A percentile compares a stretch with the other conserved stretches of the same genome.
Conservation (phyloP, 768 basidiomycete species). For the Boletus pseudopeckii region DNA sequence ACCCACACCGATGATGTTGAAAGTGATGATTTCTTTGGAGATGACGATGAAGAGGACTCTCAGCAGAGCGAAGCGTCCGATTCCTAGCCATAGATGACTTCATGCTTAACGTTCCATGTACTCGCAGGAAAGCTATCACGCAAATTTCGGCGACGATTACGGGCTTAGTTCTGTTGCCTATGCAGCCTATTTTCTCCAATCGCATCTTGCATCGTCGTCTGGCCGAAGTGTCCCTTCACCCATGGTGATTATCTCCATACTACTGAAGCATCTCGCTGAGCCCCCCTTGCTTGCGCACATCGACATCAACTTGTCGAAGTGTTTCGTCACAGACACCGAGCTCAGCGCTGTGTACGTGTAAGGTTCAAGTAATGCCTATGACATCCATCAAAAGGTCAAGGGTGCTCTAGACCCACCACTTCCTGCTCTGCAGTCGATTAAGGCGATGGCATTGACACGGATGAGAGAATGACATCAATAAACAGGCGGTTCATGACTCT, state of each 20-base stretch:
- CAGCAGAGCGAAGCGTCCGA: constrained; percentile 16
- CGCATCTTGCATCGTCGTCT: too few species aligned
- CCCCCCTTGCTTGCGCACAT: background rate
- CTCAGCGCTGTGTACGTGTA: too few species aligned
- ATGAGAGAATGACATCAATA: too few species aligned
- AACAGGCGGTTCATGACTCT: too few species aligned
- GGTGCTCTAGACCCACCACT: too few species aligned
- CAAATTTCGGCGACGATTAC: background rate
- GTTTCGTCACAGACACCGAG: background rate
- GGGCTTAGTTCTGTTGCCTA: background rate
- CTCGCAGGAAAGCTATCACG: constrained; percentile 54
- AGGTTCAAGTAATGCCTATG: too few species aligned
- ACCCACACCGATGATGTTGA: constrained; percentile 11
- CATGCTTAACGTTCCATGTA: constrained; percentile 41
- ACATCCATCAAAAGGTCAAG: too few species aligned
- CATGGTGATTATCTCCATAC: background rate
- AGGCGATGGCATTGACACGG: too few species aligned
- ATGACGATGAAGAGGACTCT: constrained; percentile 21
- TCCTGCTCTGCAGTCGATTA: too few species aligned
- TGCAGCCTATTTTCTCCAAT: background rate
- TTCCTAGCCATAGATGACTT: constrained; percentile 1
- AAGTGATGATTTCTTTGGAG: constrained; percentile 30
- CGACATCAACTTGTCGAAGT: background rate
- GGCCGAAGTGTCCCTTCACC: background rate
- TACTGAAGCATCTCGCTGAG: background rate